Base-by-base conservation (phyloP, 2,329 filamentous ascomycete species). In the Bisporella sp. region DNA sequence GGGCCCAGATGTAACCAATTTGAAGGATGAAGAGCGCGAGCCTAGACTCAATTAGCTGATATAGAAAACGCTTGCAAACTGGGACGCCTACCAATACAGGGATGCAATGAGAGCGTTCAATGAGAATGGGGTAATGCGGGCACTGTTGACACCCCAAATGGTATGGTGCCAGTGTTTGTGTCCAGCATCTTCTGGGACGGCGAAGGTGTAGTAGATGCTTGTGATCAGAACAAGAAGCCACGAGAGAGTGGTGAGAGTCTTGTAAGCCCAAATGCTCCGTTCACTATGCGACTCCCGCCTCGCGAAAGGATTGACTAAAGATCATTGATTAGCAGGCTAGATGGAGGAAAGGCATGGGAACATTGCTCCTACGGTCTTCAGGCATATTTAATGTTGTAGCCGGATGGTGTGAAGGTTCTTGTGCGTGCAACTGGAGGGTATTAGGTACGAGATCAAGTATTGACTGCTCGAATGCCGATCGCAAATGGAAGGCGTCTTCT, bases 191-290 rank as follows among this genome's bases (percentile, higher is more conserved):
- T 46, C 5, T 1, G 87, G 87, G 11, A 71, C 68, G 58, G 82
- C 69, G 66, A 85, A 69, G 45, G 80, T 80, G 68, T 93, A 95
- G 73, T 88, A 89, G 65, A 93, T 72, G 51, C 84, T 81, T 46
- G 83, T 76, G 59, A 89, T 67, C 49, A 93, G 72, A 39, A 89
- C 79, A 42, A 95, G 70, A 31, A 89, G 69, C 85, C 88, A 96
- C 35, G 83, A 84, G 46, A 89, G 54, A 41, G 84, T 76, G 4
- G 87, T 88, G 54, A 90, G 71, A 65, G 89, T 70, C 68, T 89
- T 90, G 77, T 93, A 93, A 35, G 81, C 74, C 57, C 81, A 73
- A 60, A 96, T 72, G 46, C 81, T 74, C 54, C 73, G 72, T 31
- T 71, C 68, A 54, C 75, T 75, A 64, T 89, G 83, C 13, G 79